Evolutionary conservation across 495 filamentous ascomycete genomes (phyloP).

Genomic region (Penicillium desertorum): DNA sequence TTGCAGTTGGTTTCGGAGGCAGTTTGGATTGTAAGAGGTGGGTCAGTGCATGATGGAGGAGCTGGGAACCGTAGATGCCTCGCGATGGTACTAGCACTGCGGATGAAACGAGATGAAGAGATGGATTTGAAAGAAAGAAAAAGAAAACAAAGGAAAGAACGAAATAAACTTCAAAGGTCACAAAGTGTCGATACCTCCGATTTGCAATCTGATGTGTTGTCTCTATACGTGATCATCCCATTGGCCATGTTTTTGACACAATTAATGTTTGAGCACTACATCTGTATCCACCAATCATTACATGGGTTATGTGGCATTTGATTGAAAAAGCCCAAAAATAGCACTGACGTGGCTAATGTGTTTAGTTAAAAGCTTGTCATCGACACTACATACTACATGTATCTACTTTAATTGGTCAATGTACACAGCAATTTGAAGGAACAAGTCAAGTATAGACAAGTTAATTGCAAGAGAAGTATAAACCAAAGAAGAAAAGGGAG

Average conservation of each 20-base stretch:
- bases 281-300: neutral
- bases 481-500: neutral
- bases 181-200: constrained; percentile 1
- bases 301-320: neutral
- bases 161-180: neutral
- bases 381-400: neutral
- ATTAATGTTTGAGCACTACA: neutral
- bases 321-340: neutral
- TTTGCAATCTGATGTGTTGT: constrained; percentile 4
- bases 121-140: neutral
- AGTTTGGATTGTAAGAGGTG: constrained; percentile 1
- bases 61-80: neutral
- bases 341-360: neutral
- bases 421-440: neutral
- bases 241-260: constrained; percentile 1
- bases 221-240: neutral
- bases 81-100: neutral
- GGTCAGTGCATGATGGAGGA: constrained; percentile 10
- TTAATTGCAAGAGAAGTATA: neutral
- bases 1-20: neutral
- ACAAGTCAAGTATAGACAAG: neutral
- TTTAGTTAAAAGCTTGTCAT: neutral
- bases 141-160: neutral
- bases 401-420: neutral
- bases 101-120: neutral